Percentiles rank a stretch among this genome's conserved stretches.
phyloP scores from a whole-genome alignment of 176 grass and related monocot genomes.

The Puccinellia tenuiflora region DNA sequence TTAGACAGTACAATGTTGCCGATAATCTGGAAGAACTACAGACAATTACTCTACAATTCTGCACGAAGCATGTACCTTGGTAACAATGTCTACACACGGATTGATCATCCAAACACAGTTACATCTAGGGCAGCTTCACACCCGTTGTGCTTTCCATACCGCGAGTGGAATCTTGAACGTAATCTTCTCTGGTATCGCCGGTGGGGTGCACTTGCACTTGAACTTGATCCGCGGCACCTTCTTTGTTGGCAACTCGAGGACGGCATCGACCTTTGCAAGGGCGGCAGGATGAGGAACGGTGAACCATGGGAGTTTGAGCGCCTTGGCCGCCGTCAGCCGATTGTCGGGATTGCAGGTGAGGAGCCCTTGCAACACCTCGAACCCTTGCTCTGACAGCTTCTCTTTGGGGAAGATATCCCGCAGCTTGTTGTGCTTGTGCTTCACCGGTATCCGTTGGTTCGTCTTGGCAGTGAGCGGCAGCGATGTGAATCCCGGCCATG shows the following conservation, averaged over 20 bases:
- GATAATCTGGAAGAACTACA: too few species aligned
- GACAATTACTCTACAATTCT: too few species aligned
- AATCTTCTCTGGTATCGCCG: background rate
- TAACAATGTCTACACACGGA: background rate
- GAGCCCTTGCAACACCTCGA: background rate
- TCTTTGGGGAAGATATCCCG: slow-evolving; percentile 14
- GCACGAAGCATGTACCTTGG: too few species aligned
- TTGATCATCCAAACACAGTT: background rate
- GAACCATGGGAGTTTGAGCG: background rate
- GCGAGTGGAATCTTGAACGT: background rate
- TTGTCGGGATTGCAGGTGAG: slow-evolving; percentile 1
- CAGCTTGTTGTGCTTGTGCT: slow-evolving; percentile 1
- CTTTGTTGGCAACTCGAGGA: background rate
- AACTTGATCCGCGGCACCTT: background rate
- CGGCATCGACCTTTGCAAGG: background rate
- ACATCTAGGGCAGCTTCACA: background rate
- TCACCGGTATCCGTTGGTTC: background rate
- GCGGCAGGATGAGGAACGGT: background rate
- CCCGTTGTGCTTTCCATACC: background rate
- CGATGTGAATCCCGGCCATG: background rate
- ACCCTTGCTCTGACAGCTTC: slow-evolving; percentile 8
- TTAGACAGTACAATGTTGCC: too few species aligned
- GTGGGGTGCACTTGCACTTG: too few species aligned
- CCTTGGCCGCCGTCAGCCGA: background rate
- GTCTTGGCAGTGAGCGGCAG: background rate